Percentiles rank a stretch among this genome's conserved stretches.
These are phyloP conservation scores for Dentiscutata heterogama DNA, from an alignment of 371 early-diverging fungal species.

Conservation along the genomic window DNA sequence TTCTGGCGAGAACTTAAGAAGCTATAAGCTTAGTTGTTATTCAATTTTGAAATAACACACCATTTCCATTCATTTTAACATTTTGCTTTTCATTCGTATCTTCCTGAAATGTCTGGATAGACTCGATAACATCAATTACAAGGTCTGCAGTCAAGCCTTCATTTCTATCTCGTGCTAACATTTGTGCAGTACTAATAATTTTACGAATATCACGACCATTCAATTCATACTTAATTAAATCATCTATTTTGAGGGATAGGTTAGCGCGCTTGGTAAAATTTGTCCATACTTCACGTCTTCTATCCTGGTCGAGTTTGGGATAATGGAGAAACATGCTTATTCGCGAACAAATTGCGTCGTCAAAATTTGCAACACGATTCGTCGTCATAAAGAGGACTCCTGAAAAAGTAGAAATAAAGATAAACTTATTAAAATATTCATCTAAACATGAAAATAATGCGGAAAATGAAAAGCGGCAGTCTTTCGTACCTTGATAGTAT, in stretches of 20 bases:
- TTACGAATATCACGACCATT: slow-evolving; percentile 55
- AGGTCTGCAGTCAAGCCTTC: background rate
- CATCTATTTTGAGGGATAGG: slow-evolving; percentile 19
- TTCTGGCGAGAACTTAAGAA: too few species aligned
- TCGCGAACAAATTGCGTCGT: slow-evolving; percentile 60
- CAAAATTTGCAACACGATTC: slow-evolving; percentile 59
- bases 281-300: slow-evolving; percentile 58
- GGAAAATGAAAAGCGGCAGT: background rate
- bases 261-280: slow-evolving; percentile 52
- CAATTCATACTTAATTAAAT: slow-evolving; percentile 47
- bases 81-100: background rate
- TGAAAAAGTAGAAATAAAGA: background rate
- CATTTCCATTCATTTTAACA: too few species aligned
- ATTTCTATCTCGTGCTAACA: slow-evolving; percentile 48
- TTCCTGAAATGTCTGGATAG: background rate
- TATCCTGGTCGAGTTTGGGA: slow-evolving; percentile 50
- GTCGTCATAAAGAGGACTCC: slow-evolving; percentile 65
- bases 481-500: slow-evolving; percentile 53
- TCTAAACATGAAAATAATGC: background rate
- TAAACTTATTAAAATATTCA: slow-evolving; percentile 12
- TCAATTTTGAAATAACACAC: too few species aligned
- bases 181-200: slow-evolving; percentile 62
- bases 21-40: too few species aligned
- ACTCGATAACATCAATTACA: background rate
- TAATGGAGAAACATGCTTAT: slow-evolving; percentile 61